A percentile compares a stretch with the other conserved stretches of the same genome.
Conservation (phyloP, 2,329 filamentous ascomycete species). For the Coniochaeta ligniaria region DNA sequence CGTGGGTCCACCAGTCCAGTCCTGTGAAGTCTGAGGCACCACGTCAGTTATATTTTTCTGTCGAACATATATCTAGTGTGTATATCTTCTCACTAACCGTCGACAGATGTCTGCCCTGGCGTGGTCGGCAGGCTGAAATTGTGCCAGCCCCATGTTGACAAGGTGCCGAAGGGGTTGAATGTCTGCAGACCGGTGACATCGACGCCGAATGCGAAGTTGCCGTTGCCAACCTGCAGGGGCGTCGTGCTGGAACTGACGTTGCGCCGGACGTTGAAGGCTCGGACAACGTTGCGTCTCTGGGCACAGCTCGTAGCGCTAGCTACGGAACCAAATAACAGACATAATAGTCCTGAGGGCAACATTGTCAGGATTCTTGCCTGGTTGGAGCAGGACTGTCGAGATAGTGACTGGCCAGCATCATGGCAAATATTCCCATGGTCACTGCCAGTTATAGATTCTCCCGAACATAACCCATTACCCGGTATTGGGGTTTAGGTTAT, state of each 20-base stretch:
- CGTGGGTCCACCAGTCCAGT: conserved; percentile 35
- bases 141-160: conserved; percentile 43
- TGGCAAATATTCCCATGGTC: background rate
- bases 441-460: background rate
- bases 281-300: conserved; percentile 22
- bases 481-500: background rate
- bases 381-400: background rate
- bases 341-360: background rate
- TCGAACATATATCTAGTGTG: background rate
- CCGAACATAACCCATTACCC: background rate
- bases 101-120: conserved; percentile 24
- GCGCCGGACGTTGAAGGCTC: conserved; percentile 37
- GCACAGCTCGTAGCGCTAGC: background rate
- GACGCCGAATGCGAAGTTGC: conserved; percentile 40
- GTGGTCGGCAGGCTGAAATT: conserved; percentile 38
- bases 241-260: conserved; percentile 40
- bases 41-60: background rate
- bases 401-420: background rate
- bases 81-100: conserved; percentile 16
- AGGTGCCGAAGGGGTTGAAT: conserved; percentile 36
- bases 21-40: conserved; percentile 28
- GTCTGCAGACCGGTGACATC: conserved; percentile 40
- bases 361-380: background rate
- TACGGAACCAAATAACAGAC: background rate
- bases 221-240: conserved; percentile 43